phyloP scores from a whole-genome alignment of 805 yeast species.

The Metschnikowia noctiluminum region DNA sequence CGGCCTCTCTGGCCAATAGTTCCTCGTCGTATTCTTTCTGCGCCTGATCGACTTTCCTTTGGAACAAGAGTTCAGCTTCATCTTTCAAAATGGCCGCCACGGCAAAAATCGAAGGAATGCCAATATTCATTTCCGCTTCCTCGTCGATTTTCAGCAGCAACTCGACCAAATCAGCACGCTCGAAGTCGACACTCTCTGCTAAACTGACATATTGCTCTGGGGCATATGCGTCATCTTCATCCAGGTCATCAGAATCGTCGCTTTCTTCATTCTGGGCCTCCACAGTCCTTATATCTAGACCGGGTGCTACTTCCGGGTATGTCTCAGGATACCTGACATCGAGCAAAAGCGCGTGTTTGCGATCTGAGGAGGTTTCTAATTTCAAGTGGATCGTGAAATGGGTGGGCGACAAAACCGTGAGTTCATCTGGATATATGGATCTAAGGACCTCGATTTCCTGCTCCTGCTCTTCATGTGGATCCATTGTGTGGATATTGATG shows the following conservation, averaged over 20 bases:
- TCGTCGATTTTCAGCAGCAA: constrained; percentile 42
- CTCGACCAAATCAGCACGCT: constrained; percentile 41
- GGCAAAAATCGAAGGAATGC: constrained; percentile 90
- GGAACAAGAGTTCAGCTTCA: constrained; percentile 67
- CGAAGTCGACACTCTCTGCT: constrained; percentile 58
- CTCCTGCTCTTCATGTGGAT: constrained; percentile 73
- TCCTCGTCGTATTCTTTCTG: constrained; percentile 60
- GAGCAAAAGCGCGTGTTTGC: constrained; percentile 53
- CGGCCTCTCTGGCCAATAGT: constrained; percentile 62
- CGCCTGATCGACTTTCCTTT: constrained; percentile 47
- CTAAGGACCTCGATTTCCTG: constrained; percentile 90
- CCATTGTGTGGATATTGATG: constrained; percentile 47
- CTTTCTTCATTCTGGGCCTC: constrained; percentile 33
- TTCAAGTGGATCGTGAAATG: constrained; percentile 55
- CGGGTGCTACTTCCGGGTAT: constrained; percentile 82
- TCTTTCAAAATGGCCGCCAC: constrained; percentile 77
- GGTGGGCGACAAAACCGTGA: constrained; percentile 43
- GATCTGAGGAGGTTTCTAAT: constrained; percentile 65
- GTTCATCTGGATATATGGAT: constrained; percentile 92
- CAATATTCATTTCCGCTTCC: constrained; percentile 75
- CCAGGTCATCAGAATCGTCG: constrained; percentile 38
- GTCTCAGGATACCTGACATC: constrained; percentile 68
- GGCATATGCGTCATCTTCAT: constrained; percentile 19
- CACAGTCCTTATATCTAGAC: constrained; percentile 39
- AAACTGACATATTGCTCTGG: constrained; percentile 42